Base-by-base conservation (phyloP, 345 rosid genomes). In the Hibiscus syriacus region DNA sequence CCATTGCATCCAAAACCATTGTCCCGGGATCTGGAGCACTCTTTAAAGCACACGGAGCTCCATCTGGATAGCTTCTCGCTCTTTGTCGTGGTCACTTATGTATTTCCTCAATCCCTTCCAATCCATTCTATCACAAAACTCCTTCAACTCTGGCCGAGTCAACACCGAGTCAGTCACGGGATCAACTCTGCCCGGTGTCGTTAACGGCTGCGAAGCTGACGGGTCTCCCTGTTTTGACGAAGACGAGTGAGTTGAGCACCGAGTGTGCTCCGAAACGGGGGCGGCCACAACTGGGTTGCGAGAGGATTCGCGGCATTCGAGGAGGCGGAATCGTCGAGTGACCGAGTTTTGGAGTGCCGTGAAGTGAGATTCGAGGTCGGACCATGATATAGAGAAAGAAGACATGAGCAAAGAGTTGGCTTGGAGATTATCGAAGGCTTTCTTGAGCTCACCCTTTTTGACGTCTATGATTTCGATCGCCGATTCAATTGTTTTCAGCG, bases 341-440 rank as follows among this genome's bases (percentile, higher is more conserved):
- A 82, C 72, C 34, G 78, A 72, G 68, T 74, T 20, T 57, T 85
- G 84, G 29, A 77, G 60, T 63, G 85, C 64, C 71, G 86, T 39
- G 70, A 90, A 85, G 81, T 86, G 87, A n/a, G 88, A 61, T 53
- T 87, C 88, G 77, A 92, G 61, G 61, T 85, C 89, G 59, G 87
- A 67, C 95, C 96, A 90, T 14, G 85, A 69, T 55, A 86, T 76
- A 5, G 83, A 25, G 66, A 80, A 77, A 27, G 90, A 79, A 12
- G 87, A 76, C 52, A 76, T 80, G 59, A 80, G 81, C 59, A 80
- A 73, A 27, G 80, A 74, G 45, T 80, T 81, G 34, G 79, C 17
- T 63, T 81, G 95, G 30, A 92, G 90, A 39, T 82, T 83, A 29
- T 90, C 92, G 75, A 54, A 92, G 7, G 95, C 94, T 22, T 78